phyloP scores from a whole-genome alignment of 306 rosid genomes.

The Casuarina equisetifolia region DNA sequence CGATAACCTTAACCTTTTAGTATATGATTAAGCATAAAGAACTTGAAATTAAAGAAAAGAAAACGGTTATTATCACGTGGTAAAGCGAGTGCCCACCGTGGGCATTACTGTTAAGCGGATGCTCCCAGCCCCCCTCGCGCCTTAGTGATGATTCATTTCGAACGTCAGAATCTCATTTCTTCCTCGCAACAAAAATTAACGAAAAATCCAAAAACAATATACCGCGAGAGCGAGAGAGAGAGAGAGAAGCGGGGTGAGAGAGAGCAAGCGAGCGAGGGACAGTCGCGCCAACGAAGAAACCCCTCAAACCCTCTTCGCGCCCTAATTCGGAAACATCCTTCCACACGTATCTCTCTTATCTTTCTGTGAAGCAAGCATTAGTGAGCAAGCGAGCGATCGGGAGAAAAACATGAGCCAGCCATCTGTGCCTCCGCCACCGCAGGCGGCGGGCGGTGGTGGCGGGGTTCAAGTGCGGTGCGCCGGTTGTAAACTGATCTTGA shows the following conservation, averaged over 20 bases:
- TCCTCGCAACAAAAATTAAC: neutral
- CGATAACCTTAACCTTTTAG: no score
- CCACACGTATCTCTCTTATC: neutral
- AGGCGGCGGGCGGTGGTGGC: constrained; percentile 19
- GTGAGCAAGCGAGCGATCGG: constrained; percentile 15
- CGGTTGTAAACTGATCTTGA: constrained; percentile 80
- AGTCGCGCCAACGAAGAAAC: constrained; percentile 33
- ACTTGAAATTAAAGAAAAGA: neutral
- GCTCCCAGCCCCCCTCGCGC: neutral
- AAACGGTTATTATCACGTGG: neutral
- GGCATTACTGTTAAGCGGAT: neutral
- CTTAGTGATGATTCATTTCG: neutral
- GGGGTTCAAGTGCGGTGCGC: constrained; percentile 95
- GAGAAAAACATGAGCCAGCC: constrained; percentile 55
- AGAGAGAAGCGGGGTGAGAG: neutral
- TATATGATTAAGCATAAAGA: no score
- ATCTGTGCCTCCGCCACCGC: constrained; percentile 40
- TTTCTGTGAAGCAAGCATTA: neutral
- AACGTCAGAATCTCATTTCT: constrained; percentile 5
- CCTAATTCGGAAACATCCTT: neutral
- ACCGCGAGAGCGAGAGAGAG: neutral
- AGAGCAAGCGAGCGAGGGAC: constrained; percentile 4
- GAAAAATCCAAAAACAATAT: neutral
- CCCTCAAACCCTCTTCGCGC: constrained; percentile 31
- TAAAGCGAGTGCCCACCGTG: neutral